Conservation (phyloP, 192 early-diverging fungal genomes). For the Backusella mclennaniae region DNA sequence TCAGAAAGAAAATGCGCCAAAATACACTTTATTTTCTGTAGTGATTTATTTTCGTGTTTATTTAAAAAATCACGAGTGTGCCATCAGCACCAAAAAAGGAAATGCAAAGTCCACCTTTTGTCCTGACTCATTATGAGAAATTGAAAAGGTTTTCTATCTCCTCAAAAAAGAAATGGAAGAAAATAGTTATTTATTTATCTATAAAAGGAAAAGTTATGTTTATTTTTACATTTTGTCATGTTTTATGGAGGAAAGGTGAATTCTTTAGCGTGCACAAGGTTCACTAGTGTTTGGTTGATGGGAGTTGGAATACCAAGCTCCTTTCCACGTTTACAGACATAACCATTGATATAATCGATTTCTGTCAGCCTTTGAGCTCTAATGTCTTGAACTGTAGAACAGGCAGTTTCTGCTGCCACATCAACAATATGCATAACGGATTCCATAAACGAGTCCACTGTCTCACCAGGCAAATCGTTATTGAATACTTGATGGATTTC, state of each 20-base stretch:
- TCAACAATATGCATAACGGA: conserved; percentile 40
- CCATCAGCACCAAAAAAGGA: neutral
- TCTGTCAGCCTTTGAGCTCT: conserved; percentile 45
- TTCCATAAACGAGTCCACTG: conserved; percentile 38
- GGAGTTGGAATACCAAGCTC: conserved; percentile 38
- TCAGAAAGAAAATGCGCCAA: neutral
- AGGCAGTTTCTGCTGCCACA: conserved; percentile 41
- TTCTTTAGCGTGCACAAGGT: conserved; percentile 29
- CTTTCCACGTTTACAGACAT: conserved; percentile 46
- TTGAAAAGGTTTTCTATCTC: neutral
- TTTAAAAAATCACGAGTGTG: neutral
- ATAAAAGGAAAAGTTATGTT: neutral
- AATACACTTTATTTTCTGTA: neutral
- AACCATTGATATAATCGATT: conserved; percentile 64
- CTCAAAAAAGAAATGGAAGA: neutral
- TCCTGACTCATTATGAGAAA: conserved; percentile 2
- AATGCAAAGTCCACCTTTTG: neutral
- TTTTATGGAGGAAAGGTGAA: neutral
- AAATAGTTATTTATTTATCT: neutral
- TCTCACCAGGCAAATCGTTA: conserved; percentile 37
- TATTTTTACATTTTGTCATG: neutral
- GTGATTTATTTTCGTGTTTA: neutral
- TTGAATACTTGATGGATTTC: conserved; percentile 28
- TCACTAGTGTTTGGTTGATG: conserved; percentile 25
- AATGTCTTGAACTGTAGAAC: conserved; percentile 56